Evolutionary conservation across 257 asterid genomes (phyloP), one percentile per base, ranked within the genome.

Genomic region (Penstemon eatonii): DNA sequence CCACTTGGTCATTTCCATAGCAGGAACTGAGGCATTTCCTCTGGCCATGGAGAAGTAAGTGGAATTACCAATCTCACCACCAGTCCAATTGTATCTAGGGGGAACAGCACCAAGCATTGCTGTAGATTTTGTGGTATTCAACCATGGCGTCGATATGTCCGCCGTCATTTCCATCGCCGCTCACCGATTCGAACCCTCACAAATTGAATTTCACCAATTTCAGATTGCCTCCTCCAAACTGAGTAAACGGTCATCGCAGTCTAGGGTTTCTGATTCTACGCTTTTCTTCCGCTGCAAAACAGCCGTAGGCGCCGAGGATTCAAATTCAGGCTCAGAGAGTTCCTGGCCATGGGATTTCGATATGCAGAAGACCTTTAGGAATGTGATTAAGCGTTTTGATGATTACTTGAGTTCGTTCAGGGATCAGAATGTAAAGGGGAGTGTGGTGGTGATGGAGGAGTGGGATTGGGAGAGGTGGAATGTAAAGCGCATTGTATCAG

Each of bases 381-480:
- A 77, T 59, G 90, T 85, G 65, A 78, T 87, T 69, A 79, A 83
- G 80, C 73, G 73, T 68, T 67, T 90, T 38, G 87, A 78, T 53
- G 86, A 60, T 64, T 83, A 71, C 70, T 38, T 81, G 79, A 81
- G 80, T 59, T 75, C 84, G 69, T 71, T 80, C 72, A 60, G 84
- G 84, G 83, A 75, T 76, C 78, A 68, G 73, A 66, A 63, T 43
- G 83, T 15, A 62, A 74, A 70, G 19, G 78, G 68, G 54, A 73
- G 78, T 63, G 70, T 40, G 51, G 80, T 68, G 41, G 68, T 56
- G 65, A 75, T 70, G 81, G 66, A 53, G 69, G 98, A 79, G 62
- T 90, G 97, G 97, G 91, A 86, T 79, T 92, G 96, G 99, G 97
- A 89, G 79, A 85, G 90, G 72, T 94, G 99, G 99, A 82, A 73